Conservation (phyloP, 2,329 filamentous ascomycete genomes). For the Ramichloridium luteum region DNA sequence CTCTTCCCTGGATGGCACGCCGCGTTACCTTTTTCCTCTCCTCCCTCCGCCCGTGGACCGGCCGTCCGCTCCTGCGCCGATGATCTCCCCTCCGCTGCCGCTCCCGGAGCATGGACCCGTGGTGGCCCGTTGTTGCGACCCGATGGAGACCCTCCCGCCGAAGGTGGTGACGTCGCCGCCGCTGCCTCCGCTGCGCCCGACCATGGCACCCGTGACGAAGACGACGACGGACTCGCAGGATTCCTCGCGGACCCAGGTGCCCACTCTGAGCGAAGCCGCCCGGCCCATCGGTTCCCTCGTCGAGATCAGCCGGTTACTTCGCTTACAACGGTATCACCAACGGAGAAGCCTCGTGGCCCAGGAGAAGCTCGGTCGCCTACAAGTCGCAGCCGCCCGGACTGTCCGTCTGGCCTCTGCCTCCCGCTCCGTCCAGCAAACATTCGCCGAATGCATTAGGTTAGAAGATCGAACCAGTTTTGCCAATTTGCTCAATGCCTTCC, state of each 20-base stretch:
- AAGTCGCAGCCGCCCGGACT: conserved; percentile 63
- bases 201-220: background rate
- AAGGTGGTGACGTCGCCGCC: background rate
- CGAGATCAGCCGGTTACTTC: conserved; percentile 66
- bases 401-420: conserved; percentile 63
- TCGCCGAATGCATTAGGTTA: conserved; percentile 65
- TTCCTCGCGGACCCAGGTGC: conserved; percentile 2
- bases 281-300: conserved; percentile 2
- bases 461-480: conserved; percentile 71
- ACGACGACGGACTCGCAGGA: background rate
- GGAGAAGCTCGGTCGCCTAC: conserved; percentile 58
- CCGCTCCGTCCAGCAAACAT: conserved; percentile 59
- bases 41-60: conserved; percentile 2
- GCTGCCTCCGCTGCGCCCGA: background rate
- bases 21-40: conserved; percentile 12
- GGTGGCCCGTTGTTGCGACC: no score
- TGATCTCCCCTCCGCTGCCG: background rate
- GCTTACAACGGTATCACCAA: conserved; percentile 69
- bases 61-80: background rate
- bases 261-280: background rate
- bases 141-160: no score
- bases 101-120: conserved; percentile 4
- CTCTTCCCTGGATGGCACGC: conserved; percentile 15
- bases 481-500: conserved; percentile 61
- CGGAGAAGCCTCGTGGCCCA: conserved; percentile 64